A percentile compares a stretch with the other conserved stretches of the same genome.
Conservation (phyloP, 345 rosid genomes). For the Psidium guajava region DNA sequence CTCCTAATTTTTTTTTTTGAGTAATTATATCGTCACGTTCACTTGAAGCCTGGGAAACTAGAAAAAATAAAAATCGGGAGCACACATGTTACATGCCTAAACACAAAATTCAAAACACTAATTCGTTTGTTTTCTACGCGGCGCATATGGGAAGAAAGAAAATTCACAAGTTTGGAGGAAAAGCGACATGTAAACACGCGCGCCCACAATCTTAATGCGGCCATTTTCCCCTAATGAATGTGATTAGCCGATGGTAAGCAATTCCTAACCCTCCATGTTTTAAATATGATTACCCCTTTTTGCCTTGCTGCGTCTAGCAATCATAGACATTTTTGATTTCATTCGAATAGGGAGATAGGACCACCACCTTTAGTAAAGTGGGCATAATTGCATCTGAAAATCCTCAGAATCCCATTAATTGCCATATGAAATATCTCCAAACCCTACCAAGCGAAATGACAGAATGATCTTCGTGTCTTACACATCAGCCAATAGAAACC, state of each 20-base stretch:
- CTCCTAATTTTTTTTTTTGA: too few relatives aligned
- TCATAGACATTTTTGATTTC: not conserved
- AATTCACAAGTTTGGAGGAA: not conserved
- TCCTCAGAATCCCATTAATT: slow-evolving; percentile 8
- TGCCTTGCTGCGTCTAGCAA: not conserved
- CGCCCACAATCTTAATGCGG: not conserved
- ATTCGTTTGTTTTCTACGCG: not conserved
- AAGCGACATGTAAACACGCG: not conserved
- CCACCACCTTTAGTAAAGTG: not conserved
- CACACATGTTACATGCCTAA: not conserved
- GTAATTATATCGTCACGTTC: not conserved
- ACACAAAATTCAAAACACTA: not conserved
- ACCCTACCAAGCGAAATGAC: not conserved
- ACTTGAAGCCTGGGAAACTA: not conserved
- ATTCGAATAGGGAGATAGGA: not conserved
- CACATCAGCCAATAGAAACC: not conserved
- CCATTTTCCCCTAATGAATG: not conserved
- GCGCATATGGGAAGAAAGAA: not conserved
- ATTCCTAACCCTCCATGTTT: not conserved
- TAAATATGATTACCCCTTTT: not conserved
- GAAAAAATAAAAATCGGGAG: not conserved
- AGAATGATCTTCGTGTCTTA: not conserved
- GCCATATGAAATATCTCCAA: not conserved
- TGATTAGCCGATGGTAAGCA: not conserved
- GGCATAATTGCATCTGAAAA: slow-evolving; percentile 14